Conservation (phyloP, 2,329 filamentous ascomycete species). For the Simplicillium sp. region DNA sequence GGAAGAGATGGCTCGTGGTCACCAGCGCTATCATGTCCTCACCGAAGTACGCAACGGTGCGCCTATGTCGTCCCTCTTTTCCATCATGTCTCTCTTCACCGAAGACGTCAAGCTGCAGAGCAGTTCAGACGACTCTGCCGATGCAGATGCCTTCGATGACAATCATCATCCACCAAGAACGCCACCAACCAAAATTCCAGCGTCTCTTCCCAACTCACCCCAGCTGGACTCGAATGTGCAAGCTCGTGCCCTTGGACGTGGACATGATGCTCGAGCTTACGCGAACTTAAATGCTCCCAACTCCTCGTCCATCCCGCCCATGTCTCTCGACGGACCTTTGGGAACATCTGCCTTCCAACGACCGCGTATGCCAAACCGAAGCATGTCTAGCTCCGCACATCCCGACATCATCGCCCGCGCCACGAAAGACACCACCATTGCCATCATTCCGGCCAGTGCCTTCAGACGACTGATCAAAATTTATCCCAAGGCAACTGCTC, state of each 20-base stretch:
- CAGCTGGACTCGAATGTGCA: slow-evolving; percentile 19
- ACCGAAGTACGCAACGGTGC: slow-evolving; percentile 97
- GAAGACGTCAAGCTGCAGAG: slow-evolving; percentile 80
- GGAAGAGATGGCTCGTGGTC: slow-evolving; percentile 57
- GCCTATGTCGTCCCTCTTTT: slow-evolving; percentile 97
- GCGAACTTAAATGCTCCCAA: not conserved
- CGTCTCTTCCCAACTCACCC: slow-evolving; percentile 30
- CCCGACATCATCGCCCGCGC: slow-evolving; percentile 96
- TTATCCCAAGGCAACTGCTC: slow-evolving; percentile 91
- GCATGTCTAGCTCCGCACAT: slow-evolving; percentile 67
- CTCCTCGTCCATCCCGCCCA: slow-evolving; percentile 56
- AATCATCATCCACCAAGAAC: slow-evolving; percentile 16
- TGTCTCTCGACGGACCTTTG: slow-evolving; percentile 53
- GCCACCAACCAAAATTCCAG: slow-evolving; percentile 16
- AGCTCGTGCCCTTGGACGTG: slow-evolving; percentile 3
- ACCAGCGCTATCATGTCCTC: slow-evolving; percentile 85
- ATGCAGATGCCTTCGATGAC: slow-evolving; percentile 8
- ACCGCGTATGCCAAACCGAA: slow-evolving; percentile 31
- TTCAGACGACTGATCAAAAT: slow-evolving; percentile 87
- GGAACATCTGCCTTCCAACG: slow-evolving; percentile 19
- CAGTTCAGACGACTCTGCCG: slow-evolving; percentile 45
- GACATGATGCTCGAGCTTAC: not conserved
- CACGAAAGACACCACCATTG: slow-evolving; percentile 93
- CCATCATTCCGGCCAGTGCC: slow-evolving; percentile 93
- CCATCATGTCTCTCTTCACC: slow-evolving; percentile 92